Evolutionary conservation across 805 yeast genomes (phyloP).

Genomic region (Pichia occidentalis): DNA sequence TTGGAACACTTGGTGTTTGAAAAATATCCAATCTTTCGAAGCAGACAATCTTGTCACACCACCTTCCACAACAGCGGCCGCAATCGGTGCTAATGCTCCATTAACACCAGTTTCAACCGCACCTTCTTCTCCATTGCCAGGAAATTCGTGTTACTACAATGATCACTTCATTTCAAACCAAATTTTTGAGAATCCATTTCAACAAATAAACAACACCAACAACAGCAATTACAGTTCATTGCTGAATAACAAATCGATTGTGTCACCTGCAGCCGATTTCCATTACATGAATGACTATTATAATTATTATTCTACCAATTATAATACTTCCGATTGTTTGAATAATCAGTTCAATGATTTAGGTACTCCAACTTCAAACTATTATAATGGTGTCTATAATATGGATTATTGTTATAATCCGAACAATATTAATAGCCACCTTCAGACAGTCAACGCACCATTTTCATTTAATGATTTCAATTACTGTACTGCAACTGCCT

Average conservation of each 20-base stretch:
- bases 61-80: constrained; percentile 18
- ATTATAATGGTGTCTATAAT: no score
- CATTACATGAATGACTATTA: constrained; percentile 5
- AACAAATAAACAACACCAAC: constrained; percentile 12
- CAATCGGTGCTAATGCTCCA: constrained; percentile 19
- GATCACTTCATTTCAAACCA: constrained; percentile 14
- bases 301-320: constrained; percentile 13
- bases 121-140: constrained; percentile 24
- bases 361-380: no score
- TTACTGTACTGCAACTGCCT: constrained; percentile 22
- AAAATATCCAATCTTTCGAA: constrained; percentile 7
- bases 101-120: constrained; percentile 21
- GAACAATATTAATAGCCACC: no score
- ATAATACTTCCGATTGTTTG: background rate
- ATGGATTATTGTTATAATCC: no score
- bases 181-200: constrained; percentile 24
- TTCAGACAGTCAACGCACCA: no score
- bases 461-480: background rate
- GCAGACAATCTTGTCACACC: background rate
- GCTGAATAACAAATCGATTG: no score
- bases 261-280: constrained; percentile 5
- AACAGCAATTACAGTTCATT: constrained; percentile 6
- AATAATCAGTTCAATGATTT: background rate
- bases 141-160: constrained; percentile 7
- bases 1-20: constrained; percentile 33